phyloP scores from a whole-genome alignment of 163 green algal species.

The Volvox carteri region DNA sequence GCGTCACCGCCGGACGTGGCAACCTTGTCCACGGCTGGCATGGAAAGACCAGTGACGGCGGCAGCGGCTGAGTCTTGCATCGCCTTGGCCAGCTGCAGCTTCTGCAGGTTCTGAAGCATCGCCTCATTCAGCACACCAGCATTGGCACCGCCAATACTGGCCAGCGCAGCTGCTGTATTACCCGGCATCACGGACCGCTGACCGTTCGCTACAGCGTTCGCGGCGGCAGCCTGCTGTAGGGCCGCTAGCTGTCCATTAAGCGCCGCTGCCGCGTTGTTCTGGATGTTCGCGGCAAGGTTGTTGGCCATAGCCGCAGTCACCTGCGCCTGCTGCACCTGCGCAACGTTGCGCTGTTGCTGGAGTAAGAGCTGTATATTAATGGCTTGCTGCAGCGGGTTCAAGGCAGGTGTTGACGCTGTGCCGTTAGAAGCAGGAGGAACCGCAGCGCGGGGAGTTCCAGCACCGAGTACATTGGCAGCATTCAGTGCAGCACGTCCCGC shows the following conservation, averaged over 20 bases:
- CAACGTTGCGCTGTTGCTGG: constrained; percentile 43
- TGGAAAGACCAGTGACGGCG: constrained; percentile 15
- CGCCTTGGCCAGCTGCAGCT: constrained; percentile 56
- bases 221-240: constrained; percentile 44
- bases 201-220: constrained; percentile 32
- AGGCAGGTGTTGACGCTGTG: neutral
- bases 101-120: constrained; percentile 48
- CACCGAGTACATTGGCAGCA: constrained; percentile 39
- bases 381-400: constrained; percentile 54
- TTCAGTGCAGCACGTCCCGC: constrained; percentile 31
- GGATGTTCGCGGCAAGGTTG: constrained; percentile 44
- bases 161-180: constrained; percentile 26
- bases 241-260: constrained; percentile 36
- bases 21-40: constrained; percentile 10
- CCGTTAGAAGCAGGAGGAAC: constrained; percentile 12
- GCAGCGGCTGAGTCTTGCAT: constrained; percentile 39
- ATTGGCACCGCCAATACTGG: neutral
- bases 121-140: constrained; percentile 24
- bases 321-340: constrained; percentile 49
- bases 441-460: neutral
- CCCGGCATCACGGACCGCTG: constrained; percentile 2
- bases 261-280: constrained; percentile 40
- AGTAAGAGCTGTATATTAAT: constrained; percentile 55
- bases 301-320: constrained; percentile 15
- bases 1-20: constrained; percentile 4